A percentile compares a stretch with the other conserved stretches of the same genome.
These are phyloP conservation scores for Kwoniella newhampshirensis DNA, from an alignment of 768 basidiomycete species.

Conservation along the genomic window DNA sequence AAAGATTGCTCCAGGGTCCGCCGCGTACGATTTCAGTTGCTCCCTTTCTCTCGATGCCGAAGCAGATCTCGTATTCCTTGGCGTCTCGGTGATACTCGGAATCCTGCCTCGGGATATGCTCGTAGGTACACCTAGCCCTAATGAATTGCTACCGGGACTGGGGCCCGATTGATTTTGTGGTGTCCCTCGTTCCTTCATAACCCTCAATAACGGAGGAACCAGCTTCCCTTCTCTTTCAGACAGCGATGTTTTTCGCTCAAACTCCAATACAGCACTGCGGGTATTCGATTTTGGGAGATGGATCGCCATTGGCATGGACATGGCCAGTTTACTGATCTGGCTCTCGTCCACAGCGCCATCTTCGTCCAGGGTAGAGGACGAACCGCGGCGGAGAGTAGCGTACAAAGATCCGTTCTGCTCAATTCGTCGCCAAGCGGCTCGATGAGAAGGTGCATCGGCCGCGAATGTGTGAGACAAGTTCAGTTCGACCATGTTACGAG, in stretches of 20 bases:
- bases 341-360: constrained; percentile 21
- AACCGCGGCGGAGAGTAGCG: constrained; percentile 22
- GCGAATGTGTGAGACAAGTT: constrained; percentile 49
- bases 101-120: constrained; percentile 10
- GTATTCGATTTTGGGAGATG: constrained; percentile 23
- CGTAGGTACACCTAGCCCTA: constrained; percentile 21
- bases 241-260: constrained; percentile 47
- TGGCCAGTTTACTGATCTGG: constrained; percentile 37
- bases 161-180: neutral
- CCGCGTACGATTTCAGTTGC: constrained; percentile 30
- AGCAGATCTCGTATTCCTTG: constrained; percentile 16
- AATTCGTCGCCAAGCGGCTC: constrained; percentile 43
- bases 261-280: constrained; percentile 6
- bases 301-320: constrained; percentile 48
- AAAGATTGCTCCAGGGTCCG: constrained; percentile 48
- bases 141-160: constrained; percentile 11
- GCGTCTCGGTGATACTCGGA: neutral
- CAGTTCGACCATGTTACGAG: constrained; percentile 39
- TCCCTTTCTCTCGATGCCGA: constrained; percentile 37
- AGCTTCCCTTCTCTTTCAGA: constrained; percentile 42
- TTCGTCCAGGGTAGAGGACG: constrained; percentile 9
- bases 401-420: constrained; percentile 29
- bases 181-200: constrained; percentile 38
- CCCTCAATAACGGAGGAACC: constrained; percentile 46
- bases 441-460: constrained; percentile 50